Percentiles rank a stretch among this genome's conserved stretches.
These are phyloP conservation scores for Starmerella geochares DNA, from an alignment of 805 yeast species.

Conservation along the genomic window DNA sequence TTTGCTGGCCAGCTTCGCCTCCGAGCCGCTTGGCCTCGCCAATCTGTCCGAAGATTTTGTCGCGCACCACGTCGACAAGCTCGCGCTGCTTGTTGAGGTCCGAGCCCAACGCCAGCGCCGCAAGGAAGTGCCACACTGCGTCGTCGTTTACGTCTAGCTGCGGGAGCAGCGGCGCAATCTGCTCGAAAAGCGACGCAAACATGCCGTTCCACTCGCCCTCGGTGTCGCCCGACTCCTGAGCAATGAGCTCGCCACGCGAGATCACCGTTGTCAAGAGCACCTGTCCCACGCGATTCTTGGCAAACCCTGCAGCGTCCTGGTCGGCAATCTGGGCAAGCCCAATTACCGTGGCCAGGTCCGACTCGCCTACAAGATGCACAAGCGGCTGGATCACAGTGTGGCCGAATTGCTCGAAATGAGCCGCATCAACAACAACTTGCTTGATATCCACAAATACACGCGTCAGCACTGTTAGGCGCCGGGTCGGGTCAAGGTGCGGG, in stretches of 20 bases:
- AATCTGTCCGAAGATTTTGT: slow-evolving; percentile 74
- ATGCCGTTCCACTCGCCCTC: slow-evolving; percentile 62
- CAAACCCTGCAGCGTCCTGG: slow-evolving; percentile 48
- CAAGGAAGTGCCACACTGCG: slow-evolving; percentile 86
- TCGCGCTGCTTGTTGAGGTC: slow-evolving; percentile 78
- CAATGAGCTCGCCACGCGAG: slow-evolving; percentile 82
- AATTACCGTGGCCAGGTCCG: slow-evolving; percentile 68
- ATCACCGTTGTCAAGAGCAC: slow-evolving; percentile 80
- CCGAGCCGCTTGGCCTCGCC: slow-evolving; percentile 42
- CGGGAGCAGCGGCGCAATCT: slow-evolving; percentile 65
- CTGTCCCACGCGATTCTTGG: slow-evolving; percentile 66
- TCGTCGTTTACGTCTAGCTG: slow-evolving; percentile 66
- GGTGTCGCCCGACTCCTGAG: slow-evolving; percentile 52
- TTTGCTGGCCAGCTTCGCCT: slow-evolving; percentile 44
- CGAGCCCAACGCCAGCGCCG: slow-evolving; percentile 86
- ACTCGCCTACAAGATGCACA: slow-evolving; percentile 73
- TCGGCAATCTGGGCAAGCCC: slow-evolving; percentile 62
- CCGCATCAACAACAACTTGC: slow-evolving; percentile 54
- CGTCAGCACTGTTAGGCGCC: slow-evolving; percentile 65
- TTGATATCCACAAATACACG: slow-evolving; percentile 71
- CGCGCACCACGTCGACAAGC: slow-evolving; percentile 87
- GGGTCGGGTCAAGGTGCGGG: slow-evolving; percentile 67
- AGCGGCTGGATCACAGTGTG: slow-evolving; percentile 72
- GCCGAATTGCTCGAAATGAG: slow-evolving; percentile 44
- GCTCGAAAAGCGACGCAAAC: slow-evolving; percentile 71